A percentile compares a stretch with the other conserved stretches of the same genome.
These are phyloP conservation scores for Paramecium primaurelia DNA, from an alignment of 73 alveolate species.

Conservation along the genomic window DNA sequence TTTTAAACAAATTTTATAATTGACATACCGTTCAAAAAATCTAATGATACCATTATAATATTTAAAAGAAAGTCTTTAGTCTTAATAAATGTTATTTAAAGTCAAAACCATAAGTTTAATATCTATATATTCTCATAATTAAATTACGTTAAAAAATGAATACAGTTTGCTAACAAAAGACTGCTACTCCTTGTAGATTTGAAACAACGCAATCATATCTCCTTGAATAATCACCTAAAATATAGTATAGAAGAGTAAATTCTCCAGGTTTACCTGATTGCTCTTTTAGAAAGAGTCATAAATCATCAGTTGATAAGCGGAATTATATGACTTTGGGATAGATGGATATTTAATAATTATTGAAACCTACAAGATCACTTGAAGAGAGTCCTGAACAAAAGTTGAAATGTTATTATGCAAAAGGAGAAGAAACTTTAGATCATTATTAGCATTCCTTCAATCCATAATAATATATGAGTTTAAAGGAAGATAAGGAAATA, in stretches of 20 bases:
- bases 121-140: background rate
- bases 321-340: background rate
- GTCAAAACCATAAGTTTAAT: background rate
- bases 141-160: background rate
- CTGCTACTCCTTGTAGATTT: background rate
- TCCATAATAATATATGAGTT: background rate
- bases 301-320: background rate
- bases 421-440: background rate
- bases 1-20: no score
- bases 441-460: background rate
- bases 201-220: background rate
- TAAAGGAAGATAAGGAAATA: background rate
- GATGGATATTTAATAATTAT: background rate
- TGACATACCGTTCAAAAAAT: background rate
- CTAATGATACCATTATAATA: background rate
- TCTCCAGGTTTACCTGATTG: slow-evolving; percentile 36
- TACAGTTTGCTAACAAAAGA: background rate
- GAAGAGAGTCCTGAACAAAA: background rate
- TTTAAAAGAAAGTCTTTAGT: background rate
- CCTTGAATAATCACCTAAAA: background rate
- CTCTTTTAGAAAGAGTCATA: background rate
- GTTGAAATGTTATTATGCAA: background rate
- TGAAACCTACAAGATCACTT: background rate
- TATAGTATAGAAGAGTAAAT: slow-evolving; percentile 1
- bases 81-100: background rate